Base-by-base conservation (phyloP, 2,329 filamentous ascomycete genomes). In the Talaromyces islandicus region DNA sequence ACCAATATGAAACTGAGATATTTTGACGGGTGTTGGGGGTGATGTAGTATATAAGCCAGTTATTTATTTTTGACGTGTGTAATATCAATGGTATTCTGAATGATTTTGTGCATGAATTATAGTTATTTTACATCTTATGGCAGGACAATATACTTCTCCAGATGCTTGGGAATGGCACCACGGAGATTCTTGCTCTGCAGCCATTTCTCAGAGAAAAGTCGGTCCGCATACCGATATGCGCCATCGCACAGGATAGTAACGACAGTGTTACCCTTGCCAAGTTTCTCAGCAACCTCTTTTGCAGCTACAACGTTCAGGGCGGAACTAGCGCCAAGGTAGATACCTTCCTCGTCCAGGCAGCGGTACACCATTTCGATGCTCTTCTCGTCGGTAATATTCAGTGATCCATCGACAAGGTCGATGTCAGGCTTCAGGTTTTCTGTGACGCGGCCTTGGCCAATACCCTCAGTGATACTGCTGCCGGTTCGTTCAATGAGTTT, bases 321-420 rank as follows among this genome's bases (percentile, higher is more conserved):
- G 25, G 91, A 96, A 78, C 91, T 96, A 41, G 94, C 94, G 64
- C 94, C 94, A 1, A 99, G 83, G 74, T 99, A 99, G 56, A 99
- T 78, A 1, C 94, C 94, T 74, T 99, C 94, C 77, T 97, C 92
- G 70, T 97, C 92, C 64, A 99, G 80, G 71, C 93, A 96, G 65
- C 93, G 83, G 79, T 97, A 99, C 51, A 99, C 91, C 94, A 97
- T 97, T 77, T 90, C 91, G 67, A 99, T 93, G 69, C 88, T 95
- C 84, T 96, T 92, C 79, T 94, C 92, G 72, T 99, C 94, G 63
- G 86, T 83, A 67, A 99, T 91, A 72, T 88, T 83, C 69, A 99
- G 71, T 38, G 91, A 91, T 61, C 88, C 92, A 76, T 97, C 94
- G 17, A 97, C 71, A 51, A 96, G 81, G 62, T 83, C 88, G 60